phyloP scores from a whole-genome alignment of 148 eudicot species.

The Cornus suecica region DNA sequence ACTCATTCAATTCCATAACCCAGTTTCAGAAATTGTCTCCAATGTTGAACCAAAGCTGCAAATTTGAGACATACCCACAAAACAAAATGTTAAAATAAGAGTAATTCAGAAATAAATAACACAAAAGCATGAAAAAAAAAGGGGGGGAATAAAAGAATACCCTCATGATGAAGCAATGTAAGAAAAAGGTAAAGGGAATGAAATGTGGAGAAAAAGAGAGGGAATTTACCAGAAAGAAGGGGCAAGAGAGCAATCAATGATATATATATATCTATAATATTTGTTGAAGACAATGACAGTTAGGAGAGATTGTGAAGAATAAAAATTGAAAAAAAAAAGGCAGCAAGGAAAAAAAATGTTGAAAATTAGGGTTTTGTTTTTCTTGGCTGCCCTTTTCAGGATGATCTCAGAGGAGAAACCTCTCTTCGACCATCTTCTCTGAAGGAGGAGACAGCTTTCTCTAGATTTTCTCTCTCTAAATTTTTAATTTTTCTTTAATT shows the following conservation, averaged over 20 bases:
- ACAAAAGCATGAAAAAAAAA: slow-evolving; percentile 18
- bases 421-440: slow-evolving; percentile 47
- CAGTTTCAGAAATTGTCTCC: slow-evolving; percentile 25
- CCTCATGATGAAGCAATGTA: slow-evolving; percentile 54
- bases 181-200: slow-evolving; percentile 18
- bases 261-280: not conserved
- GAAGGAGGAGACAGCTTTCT: slow-evolving; percentile 24
- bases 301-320: not conserved
- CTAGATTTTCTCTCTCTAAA: slow-evolving; percentile 25
- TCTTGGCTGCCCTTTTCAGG: slow-evolving; percentile 43
- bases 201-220: slow-evolving; percentile 8
- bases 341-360: not conserved
- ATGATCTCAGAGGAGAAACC: slow-evolving; percentile 56
- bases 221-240: slow-evolving; percentile 35
- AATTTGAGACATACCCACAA: slow-evolving; percentile 13
- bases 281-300: not conserved
- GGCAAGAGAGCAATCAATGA: slow-evolving; percentile 23
- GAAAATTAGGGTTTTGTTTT: not conserved
- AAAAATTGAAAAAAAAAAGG: too few species aligned
- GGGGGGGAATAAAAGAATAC: slow-evolving; percentile 41
- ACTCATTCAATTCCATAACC: slow-evolving; percentile 23
- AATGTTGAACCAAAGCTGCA: slow-evolving; percentile 28
- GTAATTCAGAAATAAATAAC: slow-evolving; percentile 10
- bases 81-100: not conserved
- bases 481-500: not conserved